These are phyloP conservation scores for Alternaria conjuncta DNA, from an alignment of 2,329 filamentous ascomycete species.

Conservation along the genomic window DNA sequence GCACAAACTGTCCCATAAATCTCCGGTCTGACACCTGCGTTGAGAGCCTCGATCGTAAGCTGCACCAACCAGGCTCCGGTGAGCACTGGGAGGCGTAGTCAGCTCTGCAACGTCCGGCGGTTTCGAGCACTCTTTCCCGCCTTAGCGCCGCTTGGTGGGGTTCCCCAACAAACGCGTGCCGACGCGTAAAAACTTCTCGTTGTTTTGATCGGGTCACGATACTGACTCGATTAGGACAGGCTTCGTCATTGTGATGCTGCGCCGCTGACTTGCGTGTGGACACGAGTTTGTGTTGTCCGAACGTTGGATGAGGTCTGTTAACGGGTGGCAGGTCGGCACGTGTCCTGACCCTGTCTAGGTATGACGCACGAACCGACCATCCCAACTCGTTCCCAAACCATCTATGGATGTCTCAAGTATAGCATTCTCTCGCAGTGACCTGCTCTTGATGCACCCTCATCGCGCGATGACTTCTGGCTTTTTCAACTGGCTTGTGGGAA, in stretches of 20 bases:
- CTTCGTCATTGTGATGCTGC: not conserved
- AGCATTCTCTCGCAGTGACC: not conserved
- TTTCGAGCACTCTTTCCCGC: constrained; percentile 14
- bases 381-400: not conserved
- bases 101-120: constrained; percentile 21
- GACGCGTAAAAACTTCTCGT: constrained; percentile 11
- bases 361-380: not conserved
- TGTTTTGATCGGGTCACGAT: not conserved
- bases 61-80: constrained; percentile 7
- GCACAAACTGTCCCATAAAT: constrained; percentile 1
- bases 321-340: not conserved
- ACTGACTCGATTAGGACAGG: not conserved
- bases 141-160: constrained; percentile 13
- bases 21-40: constrained; percentile 6
- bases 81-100: constrained; percentile 12
- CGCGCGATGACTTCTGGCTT: not conserved
- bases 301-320: not conserved
- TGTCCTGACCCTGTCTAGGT: not conserved
- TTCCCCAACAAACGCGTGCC: constrained; percentile 25
- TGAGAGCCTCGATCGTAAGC: constrained; percentile 1
- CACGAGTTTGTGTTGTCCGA: not conserved
- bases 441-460: not conserved
- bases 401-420: not conserved
- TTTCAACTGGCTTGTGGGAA: not conserved
- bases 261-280: not conserved